phyloP scores from a whole-genome alignment of 2,329 filamentous ascomycete genomes.

The Talaromyces sp. region DNA sequence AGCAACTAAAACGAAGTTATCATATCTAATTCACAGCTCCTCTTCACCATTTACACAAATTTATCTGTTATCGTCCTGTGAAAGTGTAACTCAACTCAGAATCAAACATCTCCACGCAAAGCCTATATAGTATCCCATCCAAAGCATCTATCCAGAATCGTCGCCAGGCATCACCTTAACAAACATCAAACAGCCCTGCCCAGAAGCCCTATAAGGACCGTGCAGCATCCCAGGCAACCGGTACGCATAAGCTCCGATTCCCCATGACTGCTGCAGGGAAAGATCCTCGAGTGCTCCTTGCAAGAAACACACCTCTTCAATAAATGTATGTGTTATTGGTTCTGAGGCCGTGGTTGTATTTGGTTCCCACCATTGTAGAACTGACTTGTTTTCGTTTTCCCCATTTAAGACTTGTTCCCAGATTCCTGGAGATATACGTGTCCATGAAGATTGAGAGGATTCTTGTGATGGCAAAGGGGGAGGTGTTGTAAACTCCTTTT shows the following conservation, averaged over 20 bases:
- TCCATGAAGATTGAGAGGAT: slow-evolving; percentile 15
- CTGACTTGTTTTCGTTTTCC: slow-evolving; percentile 31
- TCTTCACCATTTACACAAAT: too few species aligned
- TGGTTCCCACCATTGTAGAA: slow-evolving; percentile 43
- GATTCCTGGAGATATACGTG: slow-evolving; percentile 35
- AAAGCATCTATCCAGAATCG: background rate
- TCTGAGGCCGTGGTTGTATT: slow-evolving; percentile 29
- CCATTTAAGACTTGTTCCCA: slow-evolving; percentile 43
- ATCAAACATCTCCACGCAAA: background rate
- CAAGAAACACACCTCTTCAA: slow-evolving; percentile 44
- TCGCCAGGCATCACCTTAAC: slow-evolving; percentile 17
- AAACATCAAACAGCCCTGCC: slow-evolving; percentile 42
- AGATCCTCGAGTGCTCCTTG: slow-evolving; percentile 41
- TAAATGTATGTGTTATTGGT: slow-evolving; percentile 41
- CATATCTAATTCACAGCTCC: too few species aligned
- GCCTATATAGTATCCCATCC: background rate
- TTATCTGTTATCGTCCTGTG: too few species aligned
- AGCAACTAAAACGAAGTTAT: background rate
- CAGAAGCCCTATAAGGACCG: slow-evolving; percentile 40
- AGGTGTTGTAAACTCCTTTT: slow-evolving; percentile 29
- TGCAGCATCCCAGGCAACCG: slow-evolving; percentile 45
- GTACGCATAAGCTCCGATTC: slow-evolving; percentile 44
- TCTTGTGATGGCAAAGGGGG: slow-evolving; percentile 16
- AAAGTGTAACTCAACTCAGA: too few species aligned
- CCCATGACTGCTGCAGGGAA: slow-evolving; percentile 33